phyloP scores from a whole-genome alignment of 257 asterid species.

The Henckelia pumila region DNA sequence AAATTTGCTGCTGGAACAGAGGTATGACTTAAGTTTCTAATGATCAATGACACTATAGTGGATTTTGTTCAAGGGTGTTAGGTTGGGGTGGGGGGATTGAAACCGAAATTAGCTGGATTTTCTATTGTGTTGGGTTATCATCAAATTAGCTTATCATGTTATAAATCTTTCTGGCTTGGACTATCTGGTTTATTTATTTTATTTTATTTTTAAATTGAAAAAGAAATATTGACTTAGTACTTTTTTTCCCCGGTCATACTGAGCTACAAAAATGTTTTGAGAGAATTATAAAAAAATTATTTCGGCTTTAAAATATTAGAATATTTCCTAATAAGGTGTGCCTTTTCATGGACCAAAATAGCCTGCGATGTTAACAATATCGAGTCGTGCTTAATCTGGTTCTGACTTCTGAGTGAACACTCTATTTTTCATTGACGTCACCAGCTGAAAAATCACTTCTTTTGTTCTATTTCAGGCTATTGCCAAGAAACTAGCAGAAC shows the following conservation, averaged over 20 bases:
- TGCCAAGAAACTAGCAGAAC: slow-evolving; percentile 79
- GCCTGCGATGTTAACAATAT: too few relatives aligned
- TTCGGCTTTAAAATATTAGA: too few relatives aligned
- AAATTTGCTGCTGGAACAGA: slow-evolving; percentile 47
- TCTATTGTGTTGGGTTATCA: not conserved
- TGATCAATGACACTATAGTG: not conserved
- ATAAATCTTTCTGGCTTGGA: not conserved
- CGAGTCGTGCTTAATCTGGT: not conserved
- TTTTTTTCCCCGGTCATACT: not conserved
- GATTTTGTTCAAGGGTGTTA: not conserved
- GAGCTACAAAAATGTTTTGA: too few relatives aligned
- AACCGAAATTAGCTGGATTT: not conserved
- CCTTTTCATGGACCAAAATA: too few relatives aligned
- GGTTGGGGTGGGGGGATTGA: not conserved
- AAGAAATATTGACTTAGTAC: not conserved
- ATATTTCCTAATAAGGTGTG: not conserved
- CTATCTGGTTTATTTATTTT: too few relatives aligned
- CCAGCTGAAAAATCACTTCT: not conserved
- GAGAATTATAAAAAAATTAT: not conserved
- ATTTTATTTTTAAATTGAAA: too few relatives aligned
- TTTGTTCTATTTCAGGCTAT: slow-evolving; percentile 39
- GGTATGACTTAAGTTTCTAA: slow-evolving; percentile 21
- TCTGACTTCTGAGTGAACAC: too few relatives aligned
- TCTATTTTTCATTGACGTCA: not conserved
- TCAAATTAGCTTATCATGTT: not conserved